Percentiles rank a stretch among this genome's conserved stretches.
These are phyloP conservation scores for Xylariaceae sp. DNA, from an alignment of 2,329 filamentous ascomycete species.

Conservation along the genomic window DNA sequence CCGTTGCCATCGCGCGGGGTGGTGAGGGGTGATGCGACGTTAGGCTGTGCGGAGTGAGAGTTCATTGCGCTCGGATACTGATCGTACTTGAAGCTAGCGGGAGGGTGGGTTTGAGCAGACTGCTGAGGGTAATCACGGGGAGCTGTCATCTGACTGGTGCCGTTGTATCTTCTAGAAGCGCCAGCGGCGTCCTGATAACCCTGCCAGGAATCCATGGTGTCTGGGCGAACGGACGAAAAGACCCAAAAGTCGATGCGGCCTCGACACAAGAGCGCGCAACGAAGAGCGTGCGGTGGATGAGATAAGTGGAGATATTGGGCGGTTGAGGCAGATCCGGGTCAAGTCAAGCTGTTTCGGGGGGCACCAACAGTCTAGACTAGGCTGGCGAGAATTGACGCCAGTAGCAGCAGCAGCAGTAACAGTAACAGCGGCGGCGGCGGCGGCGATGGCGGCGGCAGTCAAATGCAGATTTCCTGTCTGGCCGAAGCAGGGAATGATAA, in stretches of 20 bases:
- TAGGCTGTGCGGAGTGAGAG: constrained; percentile 32
- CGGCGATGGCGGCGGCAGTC: constrained; percentile 8
- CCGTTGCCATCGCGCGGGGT: constrained; percentile 65
- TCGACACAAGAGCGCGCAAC: constrained; percentile 11
- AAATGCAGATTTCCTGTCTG: constrained; percentile 23
- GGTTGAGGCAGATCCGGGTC: constrained; percentile 16
- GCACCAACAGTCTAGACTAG: constrained; percentile 4
- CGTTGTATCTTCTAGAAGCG: constrained; percentile 56
- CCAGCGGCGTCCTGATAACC: constrained; percentile 60
- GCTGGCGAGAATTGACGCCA: constrained; percentile 1
- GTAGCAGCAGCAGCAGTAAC: constrained; percentile 7
- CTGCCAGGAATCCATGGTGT: constrained; percentile 61
- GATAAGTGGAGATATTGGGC: constrained; percentile 17
- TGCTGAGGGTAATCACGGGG: constrained; percentile 32
- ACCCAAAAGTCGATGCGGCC: constrained; percentile 6
- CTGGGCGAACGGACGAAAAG: constrained; percentile 16
- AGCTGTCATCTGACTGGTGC: constrained; percentile 31
- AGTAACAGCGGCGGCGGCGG: background rate
- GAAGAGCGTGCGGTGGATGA: constrained; percentile 12
- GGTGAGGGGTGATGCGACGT: constrained; percentile 37
- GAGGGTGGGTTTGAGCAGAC: constrained; percentile 38
- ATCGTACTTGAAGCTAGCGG: constrained; percentile 61
- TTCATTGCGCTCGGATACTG: constrained; percentile 52
- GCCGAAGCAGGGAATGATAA: constrained; percentile 11
- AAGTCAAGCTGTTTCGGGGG: constrained; percentile 8